Evolutionary conservation across 2,329 filamentous ascomycete genomes (phyloP).

Genomic region (Trichoderma sp.): DNA sequence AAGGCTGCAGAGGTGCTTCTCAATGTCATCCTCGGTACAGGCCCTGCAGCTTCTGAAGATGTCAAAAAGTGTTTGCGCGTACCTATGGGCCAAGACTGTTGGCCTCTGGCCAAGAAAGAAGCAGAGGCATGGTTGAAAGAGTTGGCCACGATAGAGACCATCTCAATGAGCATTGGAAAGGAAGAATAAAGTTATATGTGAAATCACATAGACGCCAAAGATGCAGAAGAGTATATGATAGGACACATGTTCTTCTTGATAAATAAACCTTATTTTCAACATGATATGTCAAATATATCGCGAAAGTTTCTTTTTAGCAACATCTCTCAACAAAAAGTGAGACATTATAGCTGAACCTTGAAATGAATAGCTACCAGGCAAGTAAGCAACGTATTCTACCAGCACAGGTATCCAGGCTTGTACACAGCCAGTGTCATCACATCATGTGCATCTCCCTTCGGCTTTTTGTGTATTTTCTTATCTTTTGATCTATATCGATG

Average conservation of each 20-base stretch:
- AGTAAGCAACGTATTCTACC: background rate
- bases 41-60: background rate
- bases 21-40: background rate
- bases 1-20: conserved; percentile 1
- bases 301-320: background rate
- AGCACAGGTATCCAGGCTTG: conserved; percentile 13
- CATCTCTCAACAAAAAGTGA: background rate
- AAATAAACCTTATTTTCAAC: background rate
- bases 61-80: background rate
- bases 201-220: background rate
- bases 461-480: background rate
- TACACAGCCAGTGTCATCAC: background rate
- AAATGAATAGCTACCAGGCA: background rate
- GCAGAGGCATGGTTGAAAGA: background rate
- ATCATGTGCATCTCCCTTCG: background rate
- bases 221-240: background rate
- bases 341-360: background rate
- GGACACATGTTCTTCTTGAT: background rate
- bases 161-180: conserved; percentile 1
- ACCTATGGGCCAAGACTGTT: background rate
- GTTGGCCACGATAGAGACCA: background rate
- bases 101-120: background rate
- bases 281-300: background rate
- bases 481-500: background rate
- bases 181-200: background rate